Base-by-base conservation (phyloP, 2,329 filamentous ascomycete species). In the Trichophyton simii region DNA sequence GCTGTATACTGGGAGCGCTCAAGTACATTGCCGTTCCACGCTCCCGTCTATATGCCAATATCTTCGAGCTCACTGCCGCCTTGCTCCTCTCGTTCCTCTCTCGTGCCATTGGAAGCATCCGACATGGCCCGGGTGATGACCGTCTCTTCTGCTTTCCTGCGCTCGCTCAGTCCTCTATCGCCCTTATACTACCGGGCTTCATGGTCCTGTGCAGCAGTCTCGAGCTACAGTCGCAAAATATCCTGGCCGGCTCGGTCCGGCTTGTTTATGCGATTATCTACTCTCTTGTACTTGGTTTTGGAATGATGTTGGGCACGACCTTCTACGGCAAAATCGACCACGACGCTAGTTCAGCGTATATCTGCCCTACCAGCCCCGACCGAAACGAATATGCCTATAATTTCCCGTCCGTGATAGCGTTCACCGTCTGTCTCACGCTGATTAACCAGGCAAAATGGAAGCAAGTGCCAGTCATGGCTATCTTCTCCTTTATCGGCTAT, bases 401-500 rank as follows among this genome's bases (percentile, higher is more conserved):
- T 62, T 90, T 91, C 74, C 76, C 86, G 34, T 91, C 90, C 68
- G 89, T 92, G 0, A 82, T 87, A 0, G 72, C 81, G 5, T 95
- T 91, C 71, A 84, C 88, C 7, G 69, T 89, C 31, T 89, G 86
- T 67, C 80, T 92, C 44, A 86, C 87, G 63, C 79, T 91, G 68
- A 86, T 92, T 71, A 91, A 91, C 72, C 88, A 92, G 66, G 87
- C 87, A 63, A 89, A 90, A 73, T 89, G 83, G 82, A 86, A 83
- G 67, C 88, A 92, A 70, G 82, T 85, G 36, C 88, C 88, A 0
- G 80, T 88, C 58, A 92, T 92, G 88, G 75, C 88, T 3, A 52
- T 83, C 62, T 91, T 95, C 67, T 83, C 88, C 0, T 76, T 90
- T 36, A 82, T 83, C 0, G 89, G 89, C 7, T 94, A 88, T 69